These are phyloP conservation scores for Termitomyces eurrhizus DNA, from an alignment of 768 basidiomycete genomes.

Conservation along the genomic window DNA sequence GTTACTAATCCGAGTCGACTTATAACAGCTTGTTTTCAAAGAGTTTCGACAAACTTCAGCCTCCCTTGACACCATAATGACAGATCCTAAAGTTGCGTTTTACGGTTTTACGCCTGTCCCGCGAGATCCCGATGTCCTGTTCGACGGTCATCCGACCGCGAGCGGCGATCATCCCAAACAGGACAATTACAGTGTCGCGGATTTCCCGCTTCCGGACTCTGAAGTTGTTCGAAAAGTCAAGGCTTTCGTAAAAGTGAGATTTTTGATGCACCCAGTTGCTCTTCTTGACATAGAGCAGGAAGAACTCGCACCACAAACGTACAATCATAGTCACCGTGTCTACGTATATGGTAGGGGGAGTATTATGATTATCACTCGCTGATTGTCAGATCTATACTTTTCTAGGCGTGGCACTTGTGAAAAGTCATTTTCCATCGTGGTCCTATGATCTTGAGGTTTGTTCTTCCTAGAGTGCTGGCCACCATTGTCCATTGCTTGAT, in stretches of 20 bases:
- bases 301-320: constrained; percentile 41
- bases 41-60: not conserved
- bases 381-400: not conserved
- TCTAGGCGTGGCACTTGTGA: constrained; percentile 42
- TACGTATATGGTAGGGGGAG: constrained; percentile 41
- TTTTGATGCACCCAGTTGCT: not conserved
- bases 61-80: constrained; percentile 14
- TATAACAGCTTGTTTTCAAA: not conserved
- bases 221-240: constrained; percentile 33
- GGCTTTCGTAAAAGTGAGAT: constrained; percentile 33
- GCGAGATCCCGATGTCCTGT: constrained; percentile 45
- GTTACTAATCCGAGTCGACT: constrained; percentile 1
- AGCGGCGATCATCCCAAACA: constrained; percentile 38
- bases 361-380: not conserved
- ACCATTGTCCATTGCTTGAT: not conserved
- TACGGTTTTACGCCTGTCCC: constrained; percentile 49
- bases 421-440: constrained; percentile 45
- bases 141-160: constrained; percentile 40
- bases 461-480: not conserved
- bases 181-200: constrained; percentile 31
- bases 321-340: constrained; percentile 46
- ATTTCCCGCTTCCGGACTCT: constrained; percentile 42
- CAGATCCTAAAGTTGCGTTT: constrained; percentile 25
- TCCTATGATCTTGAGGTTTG: constrained; percentile 32
- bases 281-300: constrained; percentile 21